Evolutionary conservation across 1,284 basidiomycete species (phyloP), one percentile per base, ranked within the genome.

Genomic region (Cryptococcus sp.): DNA sequence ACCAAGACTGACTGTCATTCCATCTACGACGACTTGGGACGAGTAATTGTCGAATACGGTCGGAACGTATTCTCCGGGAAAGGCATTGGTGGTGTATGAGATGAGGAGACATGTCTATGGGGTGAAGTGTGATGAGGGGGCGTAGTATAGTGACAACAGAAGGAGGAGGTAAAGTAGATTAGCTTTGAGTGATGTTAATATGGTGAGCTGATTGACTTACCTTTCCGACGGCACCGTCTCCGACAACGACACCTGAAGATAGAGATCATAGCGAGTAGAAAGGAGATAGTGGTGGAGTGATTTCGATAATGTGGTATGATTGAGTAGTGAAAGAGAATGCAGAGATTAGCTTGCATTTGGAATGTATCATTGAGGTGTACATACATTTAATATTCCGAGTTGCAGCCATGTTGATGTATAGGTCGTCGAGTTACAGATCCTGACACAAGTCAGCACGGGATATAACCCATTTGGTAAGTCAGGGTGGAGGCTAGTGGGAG

Each of bases 211-310:
- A 51, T 8, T 33, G 30, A 14, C 84, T 69, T 64, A 88, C 94
- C 89, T 98, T 98, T 80, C 95, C 95, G 71, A 98, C 95, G 56
- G 95, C 95, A 86, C 95, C 95, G 82, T 98, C 95, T 71, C 95
- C 95, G 59, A 98, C 95, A 72, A 98, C 94, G 79, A 98, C 95
- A 61, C 76, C 76, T 77, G 61, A 11, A 34, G 11, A 37, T 23
- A 23, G 35, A 7, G 34, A 34, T 5, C 8, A 43, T 30, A 49
- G 1, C 14, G 38, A 31, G 47, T 35, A 23, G 13, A 52, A 34
- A 41, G 46, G 15, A 45, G 15, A 31, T 32, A 38, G 50, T 30
- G 50, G 5, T 7, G 44, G 23, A n/a, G 38, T 41, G 38, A 10
- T 10, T 10, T 10, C n/a, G 38, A 41, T 10, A n/a, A 41, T 10